Base-by-base conservation (phyloP, 495 filamentous ascomycete genomes). In the Neurospora sp. region DNA sequence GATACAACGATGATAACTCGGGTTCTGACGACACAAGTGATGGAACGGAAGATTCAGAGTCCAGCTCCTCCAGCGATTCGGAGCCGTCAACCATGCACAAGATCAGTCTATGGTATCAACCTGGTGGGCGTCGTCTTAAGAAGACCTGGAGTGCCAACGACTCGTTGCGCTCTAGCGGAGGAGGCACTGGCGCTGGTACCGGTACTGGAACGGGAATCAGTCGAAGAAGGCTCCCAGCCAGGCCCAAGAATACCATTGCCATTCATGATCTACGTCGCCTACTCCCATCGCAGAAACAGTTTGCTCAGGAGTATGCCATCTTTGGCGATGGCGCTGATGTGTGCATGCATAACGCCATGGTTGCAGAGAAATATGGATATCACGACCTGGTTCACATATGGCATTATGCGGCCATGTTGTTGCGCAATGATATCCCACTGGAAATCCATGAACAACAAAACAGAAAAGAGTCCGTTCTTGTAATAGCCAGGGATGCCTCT, bases 251-350 rank as follows among this genome's bases (percentile, higher is more conserved):
- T 45, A 80, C 85, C 31, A 81, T 98, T 20, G 89, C 90, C 3
- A 90, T 98, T 40, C 85, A 95, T 79, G 83, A 93, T 72, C 76
- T 94, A 17, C 85, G 86, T 27, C 82, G 86, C 71, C 74, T 93
- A 22, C 78, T 97, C 8, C 94, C 94, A 0, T 90, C 93, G 41
- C 95, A 94, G 80, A 86, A 86, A 70, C 83, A 87, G 41, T 85
- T 98, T 61, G 96, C 94, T 8, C 82, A 85, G 70, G 87, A 90
- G 72, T 99, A 98, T 80, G 86, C 86, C 45, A 91, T 96, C n/a
- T 93, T 94, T 77, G 93, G 94, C 16, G 89, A 92, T 65, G 92
- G 90, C 3, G 86, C 89, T 4, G 88, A 90, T 53, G 90, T 97
- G 8, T 98, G 95, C 79, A 83, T 84, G 37, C 91, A 96, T 72